phyloP scores from a whole-genome alignment of 805 yeast species.

The Kluyveromyces lactis region DNA sequence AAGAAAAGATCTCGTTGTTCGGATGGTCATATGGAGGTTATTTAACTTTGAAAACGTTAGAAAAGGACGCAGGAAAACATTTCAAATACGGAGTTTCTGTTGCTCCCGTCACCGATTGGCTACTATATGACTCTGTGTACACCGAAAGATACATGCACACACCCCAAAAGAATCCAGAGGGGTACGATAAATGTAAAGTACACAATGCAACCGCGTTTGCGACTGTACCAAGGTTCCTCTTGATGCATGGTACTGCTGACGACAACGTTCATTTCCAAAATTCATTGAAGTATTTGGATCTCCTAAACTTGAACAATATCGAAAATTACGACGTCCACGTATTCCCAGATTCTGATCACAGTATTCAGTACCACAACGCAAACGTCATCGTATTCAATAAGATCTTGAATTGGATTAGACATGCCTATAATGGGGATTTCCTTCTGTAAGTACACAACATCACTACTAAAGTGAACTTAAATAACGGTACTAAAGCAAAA shows the following conservation, averaged over 20 bases:
- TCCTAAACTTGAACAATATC: constrained; percentile 59
- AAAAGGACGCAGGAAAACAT: constrained; percentile 62
- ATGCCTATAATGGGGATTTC: constrained; percentile 49
- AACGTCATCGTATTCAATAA: constrained; percentile 61
- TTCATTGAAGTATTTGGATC: constrained; percentile 68
- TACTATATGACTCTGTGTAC: constrained; percentile 82
- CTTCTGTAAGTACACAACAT: constrained; percentile 10
- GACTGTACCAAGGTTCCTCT: constrained; percentile 54
- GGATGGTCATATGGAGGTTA: constrained; percentile 99
- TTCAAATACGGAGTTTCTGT: constrained; percentile 91
- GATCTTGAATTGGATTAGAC: constrained; percentile 52
- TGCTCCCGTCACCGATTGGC: constrained; percentile 97
- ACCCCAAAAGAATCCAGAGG: constrained; percentile 58
- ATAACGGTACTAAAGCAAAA: too few species aligned
- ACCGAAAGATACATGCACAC: constrained; percentile 92
- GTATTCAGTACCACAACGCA: constrained; percentile 66
- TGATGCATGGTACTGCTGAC: constrained; percentile 97
- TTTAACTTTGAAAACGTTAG: constrained; percentile 82
- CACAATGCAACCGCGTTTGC: constrained; percentile 48
- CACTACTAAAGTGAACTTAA: too few species aligned
- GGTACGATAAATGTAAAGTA: constrained; percentile 54
- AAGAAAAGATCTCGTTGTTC: constrained; percentile 72
- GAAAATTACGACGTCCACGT: constrained; percentile 76
- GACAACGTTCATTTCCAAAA: constrained; percentile 96
- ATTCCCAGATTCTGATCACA: constrained; percentile 77